Evolutionary conservation across 805 yeast species (phyloP).

Genomic region (Priceomyces fermenticarens): DNA sequence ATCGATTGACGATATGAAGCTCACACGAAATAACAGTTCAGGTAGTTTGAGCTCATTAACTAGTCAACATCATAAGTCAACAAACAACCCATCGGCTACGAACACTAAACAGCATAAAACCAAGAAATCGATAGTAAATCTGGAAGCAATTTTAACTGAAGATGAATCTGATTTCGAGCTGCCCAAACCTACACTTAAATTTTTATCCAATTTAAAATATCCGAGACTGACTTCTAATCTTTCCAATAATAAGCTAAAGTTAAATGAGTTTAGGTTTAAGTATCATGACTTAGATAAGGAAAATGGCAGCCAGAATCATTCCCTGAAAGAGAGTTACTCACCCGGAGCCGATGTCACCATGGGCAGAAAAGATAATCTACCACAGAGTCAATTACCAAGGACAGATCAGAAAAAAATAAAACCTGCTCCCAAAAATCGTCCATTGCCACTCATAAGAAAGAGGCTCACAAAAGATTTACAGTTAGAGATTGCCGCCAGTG

Average conservation of each 20-base stretch:
- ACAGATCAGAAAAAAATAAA: not conserved
- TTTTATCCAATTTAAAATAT: constrained; percentile 8
- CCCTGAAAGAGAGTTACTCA: not conserved
- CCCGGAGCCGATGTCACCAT: constrained; percentile 5
- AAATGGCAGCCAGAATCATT: not conserved
- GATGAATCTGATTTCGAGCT: constrained; percentile 35
- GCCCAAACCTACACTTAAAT: constrained; percentile 14
- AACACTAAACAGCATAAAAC: constrained; percentile 1
- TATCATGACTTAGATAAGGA: not conserved
- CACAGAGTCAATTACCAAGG: not conserved
- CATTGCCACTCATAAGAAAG: constrained; percentile 24
- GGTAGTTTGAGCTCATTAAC: constrained; percentile 16
- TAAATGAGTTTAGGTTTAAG: not conserved
- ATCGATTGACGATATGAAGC: constrained; percentile 33
- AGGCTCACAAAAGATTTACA: constrained; percentile 38
- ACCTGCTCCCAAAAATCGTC: not conserved
- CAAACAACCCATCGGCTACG: not conserved
- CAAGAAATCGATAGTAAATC: constrained; percentile 4
- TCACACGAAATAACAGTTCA: constrained; percentile 33
- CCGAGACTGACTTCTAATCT: not conserved
- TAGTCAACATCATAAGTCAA: constrained; percentile 4
- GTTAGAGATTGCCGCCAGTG: constrained; percentile 26
- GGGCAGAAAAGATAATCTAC: constrained; percentile 3
- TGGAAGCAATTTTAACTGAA: constrained; percentile 29
- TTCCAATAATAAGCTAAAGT: not conserved